Conservation (phyloP, 2,329 filamentous ascomycete species). For the Xylariaceae sp. region DNA sequence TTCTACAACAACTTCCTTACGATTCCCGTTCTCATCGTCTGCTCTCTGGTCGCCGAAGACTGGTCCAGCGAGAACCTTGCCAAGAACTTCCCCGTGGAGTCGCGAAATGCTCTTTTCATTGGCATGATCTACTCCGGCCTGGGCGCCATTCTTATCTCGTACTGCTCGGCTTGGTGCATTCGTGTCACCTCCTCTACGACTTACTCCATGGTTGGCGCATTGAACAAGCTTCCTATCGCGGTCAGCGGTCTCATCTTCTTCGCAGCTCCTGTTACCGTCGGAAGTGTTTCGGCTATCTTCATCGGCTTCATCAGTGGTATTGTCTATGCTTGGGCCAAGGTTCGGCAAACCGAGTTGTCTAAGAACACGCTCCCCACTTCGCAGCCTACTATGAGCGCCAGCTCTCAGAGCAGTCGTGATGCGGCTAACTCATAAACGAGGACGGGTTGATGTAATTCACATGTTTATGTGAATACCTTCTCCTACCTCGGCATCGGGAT, state of each 20-base stretch:
- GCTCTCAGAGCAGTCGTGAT: conserved; percentile 85
- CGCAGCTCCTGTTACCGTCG: conserved; percentile 84
- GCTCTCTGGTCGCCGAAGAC: conserved; percentile 80
- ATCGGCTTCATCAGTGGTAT: conserved; percentile 90
- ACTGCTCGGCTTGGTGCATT: conserved; percentile 98
- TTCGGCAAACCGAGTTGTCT: conserved; percentile 66
- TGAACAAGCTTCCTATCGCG: conserved; percentile 97
- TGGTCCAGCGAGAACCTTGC: conserved; percentile 82
- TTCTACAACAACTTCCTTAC: conserved; percentile 99
- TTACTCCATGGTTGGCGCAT: conserved; percentile 95
- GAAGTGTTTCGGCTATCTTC: conserved; percentile 83
- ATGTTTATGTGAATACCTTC: conserved; percentile 7
- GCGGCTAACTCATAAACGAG: conserved; percentile 60
- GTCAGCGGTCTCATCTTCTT: conserved; percentile 93
- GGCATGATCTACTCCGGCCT: conserved; percentile 94
- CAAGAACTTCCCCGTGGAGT: conserved; percentile 81
- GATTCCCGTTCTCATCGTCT: conserved; percentile 81
- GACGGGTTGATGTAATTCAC: conserved; percentile 7
- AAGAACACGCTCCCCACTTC: conserved; percentile 65
- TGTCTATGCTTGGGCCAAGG: conserved; percentile 82
- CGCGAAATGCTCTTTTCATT: conserved; percentile 71
- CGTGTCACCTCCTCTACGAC: conserved; percentile 95
- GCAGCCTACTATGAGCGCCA: conserved; percentile 74
- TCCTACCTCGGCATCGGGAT: background rate
- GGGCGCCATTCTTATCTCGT: conserved; percentile 96